Base-by-base conservation (phyloP, 208 protist genomes). In the Wallacemonas sp. region DNA sequence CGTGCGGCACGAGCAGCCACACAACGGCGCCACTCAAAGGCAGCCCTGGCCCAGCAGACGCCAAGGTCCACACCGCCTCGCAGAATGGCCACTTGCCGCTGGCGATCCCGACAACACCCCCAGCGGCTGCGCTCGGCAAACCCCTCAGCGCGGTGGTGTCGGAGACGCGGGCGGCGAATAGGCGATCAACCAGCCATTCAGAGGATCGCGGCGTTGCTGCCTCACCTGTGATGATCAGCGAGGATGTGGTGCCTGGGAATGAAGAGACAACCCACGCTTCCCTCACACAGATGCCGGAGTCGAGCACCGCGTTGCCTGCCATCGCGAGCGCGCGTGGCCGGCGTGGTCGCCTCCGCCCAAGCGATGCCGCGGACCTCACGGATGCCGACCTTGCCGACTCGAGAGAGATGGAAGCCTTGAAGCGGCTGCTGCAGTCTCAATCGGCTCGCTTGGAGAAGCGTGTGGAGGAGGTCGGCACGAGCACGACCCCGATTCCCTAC, bases 371-470 rank as follows among this genome's bases (percentile, higher is more conserved):
- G 19, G 14, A 72, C 11, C 6, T 15, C 1, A 33, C 41, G 19
- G 65, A 49, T 4, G 22, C 11, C 34, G 34, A 45, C 8, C 19
- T 34, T 24, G 66, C 67, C 9, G 66, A 75, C 15, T 62, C 70
- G 31, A 63, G 78, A 41, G 86, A 93, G 74, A 66, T 93, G 51
- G 58, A 71, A 34, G 44, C 51, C 2, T 62, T 93, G 22, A 84
- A 84, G 62, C 12, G 54, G 17, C 71, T 90, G n/a, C 66, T 89
- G 39, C 79, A 76, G 24, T 65, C 68, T 8, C 86, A 93, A 56
- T 70, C 76, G 12, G 54, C 65, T 11, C 86, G 82, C 2, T 66
- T 92, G 56, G 51, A 58, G 51, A 34, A 39, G 30, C 51, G 51
- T 19, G 51, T 58, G 51, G 51, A 34, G 51, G 51, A 58, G 31